Percentiles rank a stretch among this genome's conserved stretches.
Evolutionary conservation across 352 stramenopile genomes (phyloP).

Genomic region (Phytopythium helicoides): DNA sequence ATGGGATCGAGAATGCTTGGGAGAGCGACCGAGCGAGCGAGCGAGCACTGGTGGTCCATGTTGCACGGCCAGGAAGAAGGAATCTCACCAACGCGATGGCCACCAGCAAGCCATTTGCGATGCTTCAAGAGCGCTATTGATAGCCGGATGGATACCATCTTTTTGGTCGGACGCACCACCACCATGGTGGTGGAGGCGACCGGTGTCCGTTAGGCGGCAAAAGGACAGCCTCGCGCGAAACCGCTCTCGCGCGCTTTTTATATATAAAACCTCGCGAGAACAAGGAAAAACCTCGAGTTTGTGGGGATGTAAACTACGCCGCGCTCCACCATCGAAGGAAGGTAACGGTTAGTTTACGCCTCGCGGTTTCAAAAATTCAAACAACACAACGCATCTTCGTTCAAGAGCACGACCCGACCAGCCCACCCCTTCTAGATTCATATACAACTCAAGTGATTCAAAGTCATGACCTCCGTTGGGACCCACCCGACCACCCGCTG

Average conservation of each 20-base stretch:
- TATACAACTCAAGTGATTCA: not conserved
- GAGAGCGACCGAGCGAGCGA: too few relatives aligned
- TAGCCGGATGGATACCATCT: too few relatives aligned
- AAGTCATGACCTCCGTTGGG: not conserved
- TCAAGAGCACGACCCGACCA: not conserved
- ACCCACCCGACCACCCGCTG: not conserved
- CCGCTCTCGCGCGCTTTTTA: not conserved
- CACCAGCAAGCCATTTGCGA: too few relatives aligned
- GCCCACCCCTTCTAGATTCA: not conserved
- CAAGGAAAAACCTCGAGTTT: conserved; percentile 6
- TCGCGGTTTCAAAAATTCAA: conserved; percentile 11
- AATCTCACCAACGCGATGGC: too few relatives aligned
- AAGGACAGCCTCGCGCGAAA: conserved; percentile 5
- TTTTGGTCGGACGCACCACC: too few relatives aligned
- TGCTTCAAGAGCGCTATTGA: too few relatives aligned
- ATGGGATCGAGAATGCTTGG: too few relatives aligned
- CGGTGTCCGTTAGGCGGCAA: conserved; percentile 6
- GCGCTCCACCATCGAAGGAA: not conserved
- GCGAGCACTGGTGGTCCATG: too few relatives aligned
- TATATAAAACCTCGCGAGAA: conserved; percentile 1
- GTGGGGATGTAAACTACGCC: too few relatives aligned
- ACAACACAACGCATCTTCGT: conserved; percentile 4
- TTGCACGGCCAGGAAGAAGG: too few relatives aligned
- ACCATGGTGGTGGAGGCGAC: too few relatives aligned
- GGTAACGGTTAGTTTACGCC: not conserved